These are phyloP conservation scores for Gossypium thurberi DNA, from an alignment of 345 rosid genomes.

Conservation along the genomic window DNA sequence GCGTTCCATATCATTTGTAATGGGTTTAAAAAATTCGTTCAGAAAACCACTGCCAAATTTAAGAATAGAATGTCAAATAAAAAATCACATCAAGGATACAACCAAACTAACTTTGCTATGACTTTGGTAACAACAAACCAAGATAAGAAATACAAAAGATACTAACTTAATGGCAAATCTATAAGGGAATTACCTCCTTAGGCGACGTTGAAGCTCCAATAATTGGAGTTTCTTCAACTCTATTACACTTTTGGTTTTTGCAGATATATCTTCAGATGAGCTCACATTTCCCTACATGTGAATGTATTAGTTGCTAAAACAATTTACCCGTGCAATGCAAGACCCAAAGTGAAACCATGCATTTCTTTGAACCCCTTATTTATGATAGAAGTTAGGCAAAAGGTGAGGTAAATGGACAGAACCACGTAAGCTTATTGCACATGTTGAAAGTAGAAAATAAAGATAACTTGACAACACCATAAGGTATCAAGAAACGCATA, in stretches of 20 bases:
- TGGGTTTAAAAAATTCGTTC: slow-evolving; percentile 72
- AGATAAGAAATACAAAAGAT: slow-evolving; percentile 1
- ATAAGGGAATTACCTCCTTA: slow-evolving; percentile 48
- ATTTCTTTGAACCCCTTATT: not conserved
- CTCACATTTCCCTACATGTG: slow-evolving; percentile 59
- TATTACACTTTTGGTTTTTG: slow-evolving; percentile 84
- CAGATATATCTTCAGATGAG: slow-evolving; percentile 75
- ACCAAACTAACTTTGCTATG: not conserved
- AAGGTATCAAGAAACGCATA: not conserved
- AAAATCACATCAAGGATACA: slow-evolving; percentile 7
- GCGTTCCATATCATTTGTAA: slow-evolving; percentile 60
- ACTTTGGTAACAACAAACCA: slow-evolving; percentile 1
- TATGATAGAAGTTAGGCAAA: not conserved
- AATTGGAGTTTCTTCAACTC: slow-evolving; percentile 89
- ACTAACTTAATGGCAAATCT: not conserved
- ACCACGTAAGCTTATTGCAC: not conserved
- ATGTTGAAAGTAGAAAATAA: not conserved
- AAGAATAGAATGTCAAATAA: slow-evolving; percentile 15
- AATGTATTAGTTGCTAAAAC: not conserved
- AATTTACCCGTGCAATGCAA: not conserved
- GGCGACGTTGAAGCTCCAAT: slow-evolving; percentile 67
- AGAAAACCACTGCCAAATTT: slow-evolving; percentile 59
- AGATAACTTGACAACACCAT: not conserved
- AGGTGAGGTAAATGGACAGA: not conserved
- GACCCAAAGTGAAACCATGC: not conserved